phyloP scores from a whole-genome alignment of 2,329 filamentous ascomycete genomes.

The Plenodomus biglobosus region DNA sequence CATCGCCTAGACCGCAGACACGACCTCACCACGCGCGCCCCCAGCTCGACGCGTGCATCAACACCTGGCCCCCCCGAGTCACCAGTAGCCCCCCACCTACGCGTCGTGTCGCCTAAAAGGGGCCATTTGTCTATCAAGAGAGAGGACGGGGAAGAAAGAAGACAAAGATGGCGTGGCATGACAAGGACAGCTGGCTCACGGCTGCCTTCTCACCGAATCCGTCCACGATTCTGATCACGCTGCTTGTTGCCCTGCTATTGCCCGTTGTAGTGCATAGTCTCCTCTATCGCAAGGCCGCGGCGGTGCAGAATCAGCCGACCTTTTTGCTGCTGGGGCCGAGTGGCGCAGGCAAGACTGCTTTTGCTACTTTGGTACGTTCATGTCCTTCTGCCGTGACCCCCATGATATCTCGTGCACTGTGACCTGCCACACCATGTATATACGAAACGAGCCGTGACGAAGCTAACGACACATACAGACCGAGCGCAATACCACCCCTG shows the following conservation, averaged over 20 bases:
- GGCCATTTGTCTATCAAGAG: neutral
- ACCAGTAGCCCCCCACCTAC: neutral
- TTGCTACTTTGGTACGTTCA: slow-evolving; percentile 70
- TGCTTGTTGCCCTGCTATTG: slow-evolving; percentile 69
- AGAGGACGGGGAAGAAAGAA: neutral
- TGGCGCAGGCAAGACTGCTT: slow-evolving; percentile 82
- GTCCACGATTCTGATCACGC: slow-evolving; percentile 64
- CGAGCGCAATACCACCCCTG: slow-evolving; percentile 57
- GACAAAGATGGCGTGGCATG: slow-evolving; percentile 39
- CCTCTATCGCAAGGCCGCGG: slow-evolving; percentile 68
- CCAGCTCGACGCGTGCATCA: slow-evolving; percentile 1
- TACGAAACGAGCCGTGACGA: too few relatives aligned
- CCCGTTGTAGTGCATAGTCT: slow-evolving; percentile 77
- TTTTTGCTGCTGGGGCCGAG: slow-evolving; percentile 81
- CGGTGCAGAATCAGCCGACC: slow-evolving; percentile 66
- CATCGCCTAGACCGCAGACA: slow-evolving; percentile 14
- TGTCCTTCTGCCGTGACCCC: neutral
- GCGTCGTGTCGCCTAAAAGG: neutral
- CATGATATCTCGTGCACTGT: neutral
- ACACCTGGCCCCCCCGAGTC: neutral
- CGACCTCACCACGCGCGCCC: neutral
- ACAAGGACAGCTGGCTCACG: slow-evolving; percentile 49
- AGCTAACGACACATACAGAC: slow-evolving; percentile 37
- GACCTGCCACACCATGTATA: neutral
- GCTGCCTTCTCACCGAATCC: slow-evolving; percentile 50